A percentile compares a stretch with the other conserved stretches of the same genome.
Evolutionary conservation across 2,329 filamentous ascomycete genomes (phyloP).

Genomic region (Claviceps quebecensis): DNA sequence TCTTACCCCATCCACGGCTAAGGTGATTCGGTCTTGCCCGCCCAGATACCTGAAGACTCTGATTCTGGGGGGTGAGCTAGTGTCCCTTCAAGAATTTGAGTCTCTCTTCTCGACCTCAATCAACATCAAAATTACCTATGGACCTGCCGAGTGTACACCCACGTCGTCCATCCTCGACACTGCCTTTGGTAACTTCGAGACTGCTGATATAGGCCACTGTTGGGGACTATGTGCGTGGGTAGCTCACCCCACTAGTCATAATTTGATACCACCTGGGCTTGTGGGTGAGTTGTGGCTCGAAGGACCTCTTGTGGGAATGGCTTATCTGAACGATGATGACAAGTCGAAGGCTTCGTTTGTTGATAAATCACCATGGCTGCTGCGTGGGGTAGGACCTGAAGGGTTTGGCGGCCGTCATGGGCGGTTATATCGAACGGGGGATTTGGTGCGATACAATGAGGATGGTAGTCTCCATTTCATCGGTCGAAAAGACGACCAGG

Average conservation of each 20-base stretch:
- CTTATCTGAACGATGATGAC: neutral
- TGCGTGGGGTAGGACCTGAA: conserved; percentile 1
- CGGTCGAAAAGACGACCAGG: conserved; percentile 12
- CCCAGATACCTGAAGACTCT: neutral
- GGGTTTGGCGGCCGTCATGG: neutral
- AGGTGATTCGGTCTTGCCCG: neutral
- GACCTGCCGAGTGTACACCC: conserved; percentile 10
- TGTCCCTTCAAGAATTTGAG: neutral
- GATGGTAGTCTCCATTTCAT: conserved; percentile 11
- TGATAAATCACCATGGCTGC: neutral
- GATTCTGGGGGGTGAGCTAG: conserved; percentile 8
- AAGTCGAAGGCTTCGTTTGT: neutral
- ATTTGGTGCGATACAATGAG: conserved; percentile 9
- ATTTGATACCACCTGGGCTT: neutral
- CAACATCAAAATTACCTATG: conserved; percentile 10
- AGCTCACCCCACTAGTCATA: neutral
- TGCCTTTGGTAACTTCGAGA: too few relatives aligned
- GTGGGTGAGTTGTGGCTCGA: conserved; percentile 3
- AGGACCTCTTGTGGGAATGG: neutral
- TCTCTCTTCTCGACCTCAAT: conserved; percentile 1
- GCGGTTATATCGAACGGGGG: conserved; percentile 11
- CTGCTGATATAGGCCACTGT: neutral
- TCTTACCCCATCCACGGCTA: conserved; percentile 1
- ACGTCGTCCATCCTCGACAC: conserved; percentile 3
- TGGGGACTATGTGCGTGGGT: neutral